Evolutionary conservation across 2,329 filamentous ascomycete genomes (phyloP), one percentile per base, ranked within the genome.

Genomic region (Biscogniauxia sp.): DNA sequence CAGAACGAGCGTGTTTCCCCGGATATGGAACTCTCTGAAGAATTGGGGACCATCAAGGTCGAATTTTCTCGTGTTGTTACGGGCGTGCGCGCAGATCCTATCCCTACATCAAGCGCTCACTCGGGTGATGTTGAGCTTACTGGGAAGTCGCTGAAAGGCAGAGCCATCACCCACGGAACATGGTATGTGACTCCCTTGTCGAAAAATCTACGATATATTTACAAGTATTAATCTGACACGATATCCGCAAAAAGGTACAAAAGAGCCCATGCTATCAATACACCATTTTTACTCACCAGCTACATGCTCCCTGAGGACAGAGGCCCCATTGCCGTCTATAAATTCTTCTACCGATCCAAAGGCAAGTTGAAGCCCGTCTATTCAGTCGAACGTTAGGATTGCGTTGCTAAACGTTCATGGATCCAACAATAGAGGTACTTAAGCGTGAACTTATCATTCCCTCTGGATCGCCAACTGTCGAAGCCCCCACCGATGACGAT

Each of bases 81-180:
- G n/a, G n/a, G n/a, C n/a, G n/a, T n/a, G n/a, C n/a, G n/a, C n/a
- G n/a, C n/a, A n/a, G 23, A 23, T 23, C 2, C 23, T 23, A 5
- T 23, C 5, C 5, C 5, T 23, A 2, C 23, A 5, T 3, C 23
- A 23, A 23, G 23, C 5, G 23, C 2, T 5, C 9, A 51, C 45
- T 20, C 53, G 20, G 11, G 20, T 53, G 3, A 23, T 23, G 60
- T 64, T 6, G 68, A 73, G 57, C 64, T 76, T 1, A 63, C 74
- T 0, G 74, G 76, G 51, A 71, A 75, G 57, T 69, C 74, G 0
- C 63, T 77, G 3, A 76, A 77, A 37, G 74, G 74, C 7, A 69
- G 66, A 53, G 68, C 70, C 0, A 61, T 76, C 7, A 75, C 73
- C 1, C 74, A 76, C 37, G 72, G 72, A 4, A 73, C 73, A 15